Evolutionary conservation across 768 basidiomycete species (phyloP).

Genomic region (Boletus reticuloceps): DNA sequence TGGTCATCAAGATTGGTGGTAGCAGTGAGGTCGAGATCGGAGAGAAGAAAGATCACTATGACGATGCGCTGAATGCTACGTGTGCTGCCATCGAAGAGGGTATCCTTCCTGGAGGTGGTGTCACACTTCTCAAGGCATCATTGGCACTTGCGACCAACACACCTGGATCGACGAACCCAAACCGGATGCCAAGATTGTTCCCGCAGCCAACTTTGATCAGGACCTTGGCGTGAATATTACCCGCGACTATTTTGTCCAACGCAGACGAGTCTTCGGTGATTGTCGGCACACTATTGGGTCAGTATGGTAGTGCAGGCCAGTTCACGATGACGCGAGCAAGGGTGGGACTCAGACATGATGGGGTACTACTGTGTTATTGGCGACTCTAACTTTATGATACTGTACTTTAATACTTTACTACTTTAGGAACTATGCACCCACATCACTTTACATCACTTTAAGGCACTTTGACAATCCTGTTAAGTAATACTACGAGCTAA

Average conservation of each 20-base stretch:
- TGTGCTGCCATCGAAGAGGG: conserved; percentile 98
- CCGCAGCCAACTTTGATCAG: conserved; percentile 49
- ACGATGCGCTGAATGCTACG: conserved; percentile 94
- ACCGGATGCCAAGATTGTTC: conserved; percentile 62
- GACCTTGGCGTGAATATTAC: conserved; percentile 94
- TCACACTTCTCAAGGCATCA: conserved; percentile 85
- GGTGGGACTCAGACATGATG: too few species aligned
- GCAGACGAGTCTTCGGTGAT: too few species aligned
- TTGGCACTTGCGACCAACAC: conserved; percentile 60
- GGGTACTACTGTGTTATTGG: too few species aligned
- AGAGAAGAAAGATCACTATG: conserved; percentile 99
- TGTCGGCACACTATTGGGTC: too few species aligned
- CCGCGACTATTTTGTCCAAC: conserved; percentile 37
- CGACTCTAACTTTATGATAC: too few species aligned
- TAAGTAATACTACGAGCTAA: too few species aligned
- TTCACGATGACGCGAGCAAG: too few species aligned
- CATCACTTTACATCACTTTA: too few species aligned
- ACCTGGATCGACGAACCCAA: conserved; percentile 44
- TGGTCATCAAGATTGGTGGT: conserved; percentile 97
- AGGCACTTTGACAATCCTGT: too few species aligned
- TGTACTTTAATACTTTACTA: too few species aligned
- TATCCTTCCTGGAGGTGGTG: conserved; percentile 95
- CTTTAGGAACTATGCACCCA: too few species aligned
- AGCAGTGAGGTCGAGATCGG: conserved; percentile 92
- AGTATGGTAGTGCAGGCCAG: too few species aligned